phyloP scores from a whole-genome alignment of 148 eudicot species.

The Nepenthes mirabilis region DNA sequence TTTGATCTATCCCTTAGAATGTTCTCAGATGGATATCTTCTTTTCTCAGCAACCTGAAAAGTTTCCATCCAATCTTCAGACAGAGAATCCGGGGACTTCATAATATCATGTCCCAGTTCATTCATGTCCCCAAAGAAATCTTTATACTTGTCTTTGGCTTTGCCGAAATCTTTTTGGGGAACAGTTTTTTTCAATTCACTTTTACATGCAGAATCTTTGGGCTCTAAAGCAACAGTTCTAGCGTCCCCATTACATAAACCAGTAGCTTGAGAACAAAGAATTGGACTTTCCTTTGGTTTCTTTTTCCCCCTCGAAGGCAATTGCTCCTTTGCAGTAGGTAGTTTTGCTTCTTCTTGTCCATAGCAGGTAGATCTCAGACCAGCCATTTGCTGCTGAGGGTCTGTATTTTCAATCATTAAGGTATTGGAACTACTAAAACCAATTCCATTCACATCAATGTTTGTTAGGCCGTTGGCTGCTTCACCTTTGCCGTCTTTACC shows the following conservation, averaged over 20 bases:
- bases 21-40: constrained; percentile 17
- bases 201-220: constrained; percentile 22
- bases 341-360: constrained; percentile 21
- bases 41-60: constrained; percentile 27
- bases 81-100: constrained; percentile 38
- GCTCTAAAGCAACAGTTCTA: constrained; percentile 18
- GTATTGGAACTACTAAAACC: constrained; percentile 20
- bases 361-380: constrained; percentile 14
- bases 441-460: constrained; percentile 13
- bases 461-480: constrained; percentile 15
- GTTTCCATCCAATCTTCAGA: constrained; percentile 23
- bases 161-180: constrained; percentile 22
- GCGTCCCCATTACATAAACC: constrained; percentile 20
- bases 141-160: constrained; percentile 45
- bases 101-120: constrained; percentile 49
- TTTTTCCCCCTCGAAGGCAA: constrained; percentile 31
- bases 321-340: constrained; percentile 25
- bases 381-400: constrained; percentile 18
- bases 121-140: constrained; percentile 84
- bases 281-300: constrained; percentile 34
- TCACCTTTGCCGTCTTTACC: constrained; percentile 16
- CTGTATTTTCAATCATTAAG: constrained; percentile 15
- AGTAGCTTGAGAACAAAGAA: constrained; percentile 13
- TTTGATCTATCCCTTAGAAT: constrained; percentile 22
- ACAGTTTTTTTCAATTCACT: constrained; percentile 21